Base-by-base conservation (phyloP, 208 protist genomes). In the Wallacemonas collosoma region DNA sequence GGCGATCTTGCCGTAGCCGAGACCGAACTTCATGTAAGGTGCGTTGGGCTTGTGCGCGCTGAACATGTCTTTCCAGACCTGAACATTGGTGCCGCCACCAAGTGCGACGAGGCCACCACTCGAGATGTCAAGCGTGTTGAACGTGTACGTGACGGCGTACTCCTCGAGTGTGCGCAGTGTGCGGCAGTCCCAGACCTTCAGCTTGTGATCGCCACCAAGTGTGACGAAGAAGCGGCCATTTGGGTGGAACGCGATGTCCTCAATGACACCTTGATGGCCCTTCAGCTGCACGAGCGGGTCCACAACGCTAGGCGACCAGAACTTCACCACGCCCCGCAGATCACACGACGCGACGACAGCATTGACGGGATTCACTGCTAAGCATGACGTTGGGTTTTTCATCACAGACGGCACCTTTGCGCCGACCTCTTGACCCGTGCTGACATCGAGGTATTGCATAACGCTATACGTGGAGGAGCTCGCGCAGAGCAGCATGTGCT, bases 141-240 rank as follows among this genome's bases (percentile, higher is more conserved):
- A 93, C 44, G 71, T 82, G 79, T 95, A 93, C 43, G 86, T 92
- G 60, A 94, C 72, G 67, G 88, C 89, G 74, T 95, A 95, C 76
- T 96, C 89, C 73, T 98, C 87, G 48, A 98, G 72, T 35, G 89
- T 71, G 60, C 95, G 82, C 67, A 98, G 97, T 2, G 88, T 99
- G 48, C 99, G 86, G 51, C 98, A 78, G 81, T 99, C 99, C 96
- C 97, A 99, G 11, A 99, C 86, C 76, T 98, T 98, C 63, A 99
- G 78, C 67, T 94, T 89, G 41, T 97, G 86, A 77, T 99, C 98
- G 3, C 87, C 64, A 26, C 98, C 98, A 4, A 98, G 74, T 2
- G 98, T 99, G 5, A 96, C 72, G 69, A 99, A 95, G 83, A 98
- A 97, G 58, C 94, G 95, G 14, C 93, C 93, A 81, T 94, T 94